Evolutionary conservation across 805 yeast genomes (phyloP).

Genomic region (Starmerella ratchasimensis): DNA sequence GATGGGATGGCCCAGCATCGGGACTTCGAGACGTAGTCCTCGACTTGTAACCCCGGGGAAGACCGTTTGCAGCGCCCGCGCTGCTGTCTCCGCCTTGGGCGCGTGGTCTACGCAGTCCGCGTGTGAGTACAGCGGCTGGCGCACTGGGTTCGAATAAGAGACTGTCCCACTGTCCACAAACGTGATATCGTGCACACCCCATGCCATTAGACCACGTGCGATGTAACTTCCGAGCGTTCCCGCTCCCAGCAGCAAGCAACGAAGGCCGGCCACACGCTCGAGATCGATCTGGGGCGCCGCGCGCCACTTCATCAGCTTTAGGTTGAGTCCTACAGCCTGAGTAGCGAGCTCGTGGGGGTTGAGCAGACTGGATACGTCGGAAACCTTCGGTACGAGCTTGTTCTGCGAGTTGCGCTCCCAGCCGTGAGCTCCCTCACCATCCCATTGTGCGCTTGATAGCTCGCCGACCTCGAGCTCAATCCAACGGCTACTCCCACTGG

Average conservation of each 20-base stretch:
- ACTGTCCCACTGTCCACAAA: conserved; percentile 83
- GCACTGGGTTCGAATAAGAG: conserved; percentile 86
- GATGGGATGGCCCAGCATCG: conserved; percentile 91
- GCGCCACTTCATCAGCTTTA: conserved; percentile 94
- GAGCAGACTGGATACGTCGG: conserved; percentile 67
- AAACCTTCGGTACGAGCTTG: conserved; percentile 65
- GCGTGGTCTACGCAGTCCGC: conserved; percentile 73
- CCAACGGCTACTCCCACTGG: conserved; percentile 21
- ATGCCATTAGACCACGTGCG: conserved; percentile 70
- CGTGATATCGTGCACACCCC: conserved; percentile 84
- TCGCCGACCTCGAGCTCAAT: conserved; percentile 16
- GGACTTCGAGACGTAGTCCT: conserved; percentile 63
- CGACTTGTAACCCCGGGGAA: conserved; percentile 61
- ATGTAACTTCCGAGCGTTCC: conserved; percentile 95
- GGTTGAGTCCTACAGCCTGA: conserved; percentile 83
- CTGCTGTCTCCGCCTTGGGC: conserved; percentile 66
- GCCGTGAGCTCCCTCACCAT: conserved; percentile 43
- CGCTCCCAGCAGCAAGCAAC: conserved; percentile 74
- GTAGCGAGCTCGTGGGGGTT: conserved; percentile 73
- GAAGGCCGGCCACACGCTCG: conserved; percentile 44
- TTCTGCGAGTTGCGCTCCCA: conserved; percentile 77
- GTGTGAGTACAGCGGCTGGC: conserved; percentile 78
- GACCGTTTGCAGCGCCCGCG: conserved; percentile 51
- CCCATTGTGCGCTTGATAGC: conserved; percentile 9
- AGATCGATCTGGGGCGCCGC: conserved; percentile 70